phyloP scores from a whole-genome alignment of 2,329 filamentous ascomycete species.

The Calonectria henricotiae region DNA sequence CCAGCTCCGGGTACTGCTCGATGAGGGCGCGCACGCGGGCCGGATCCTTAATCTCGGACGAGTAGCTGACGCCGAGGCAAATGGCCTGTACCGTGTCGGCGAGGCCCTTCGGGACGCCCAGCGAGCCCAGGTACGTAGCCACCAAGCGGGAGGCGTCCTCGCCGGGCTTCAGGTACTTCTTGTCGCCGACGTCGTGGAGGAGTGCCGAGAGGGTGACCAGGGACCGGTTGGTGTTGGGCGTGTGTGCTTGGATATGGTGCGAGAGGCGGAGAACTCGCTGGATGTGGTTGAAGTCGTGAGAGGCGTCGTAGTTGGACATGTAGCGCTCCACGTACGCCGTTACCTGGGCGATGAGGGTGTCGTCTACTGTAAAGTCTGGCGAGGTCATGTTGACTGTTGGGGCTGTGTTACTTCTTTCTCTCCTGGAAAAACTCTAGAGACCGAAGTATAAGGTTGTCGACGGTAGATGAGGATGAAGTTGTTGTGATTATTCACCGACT shows the following conservation, averaged over 20 bases:
- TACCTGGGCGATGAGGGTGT: slow-evolving; percentile 70
- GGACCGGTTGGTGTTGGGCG: slow-evolving; percentile 60
- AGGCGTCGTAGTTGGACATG: slow-evolving; percentile 86
- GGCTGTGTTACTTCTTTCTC: neutral
- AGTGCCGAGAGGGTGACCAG: slow-evolving; percentile 80
- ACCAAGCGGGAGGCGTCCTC: slow-evolving; percentile 73
- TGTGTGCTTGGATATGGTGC: slow-evolving; percentile 73
- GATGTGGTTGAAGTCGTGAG: slow-evolving; percentile 91
- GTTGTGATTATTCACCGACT: slow-evolving; percentile 4
- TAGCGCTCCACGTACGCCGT: slow-evolving; percentile 78
- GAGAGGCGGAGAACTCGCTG: slow-evolving; percentile 84
- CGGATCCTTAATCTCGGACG: slow-evolving; percentile 79
- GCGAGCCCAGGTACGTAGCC: slow-evolving; percentile 68
- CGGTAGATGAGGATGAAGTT: neutral
- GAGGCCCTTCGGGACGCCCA: slow-evolving; percentile 72
- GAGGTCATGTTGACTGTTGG: slow-evolving; percentile 46
- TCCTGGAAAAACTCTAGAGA: neutral
- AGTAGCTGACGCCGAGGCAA: slow-evolving; percentile 85
- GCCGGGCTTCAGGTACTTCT: slow-evolving; percentile 79
- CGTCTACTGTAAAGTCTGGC: slow-evolving; percentile 51
- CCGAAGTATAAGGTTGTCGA: neutral
- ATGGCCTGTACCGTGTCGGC: slow-evolving; percentile 80
- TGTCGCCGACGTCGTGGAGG: slow-evolving; percentile 91
- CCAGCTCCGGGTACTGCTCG: slow-evolving; percentile 73
- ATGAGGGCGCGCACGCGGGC: slow-evolving; percentile 74